Evolutionary conservation across 495 filamentous ascomycete species (phyloP).

Genomic region (Penicillium antarcticum): DNA sequence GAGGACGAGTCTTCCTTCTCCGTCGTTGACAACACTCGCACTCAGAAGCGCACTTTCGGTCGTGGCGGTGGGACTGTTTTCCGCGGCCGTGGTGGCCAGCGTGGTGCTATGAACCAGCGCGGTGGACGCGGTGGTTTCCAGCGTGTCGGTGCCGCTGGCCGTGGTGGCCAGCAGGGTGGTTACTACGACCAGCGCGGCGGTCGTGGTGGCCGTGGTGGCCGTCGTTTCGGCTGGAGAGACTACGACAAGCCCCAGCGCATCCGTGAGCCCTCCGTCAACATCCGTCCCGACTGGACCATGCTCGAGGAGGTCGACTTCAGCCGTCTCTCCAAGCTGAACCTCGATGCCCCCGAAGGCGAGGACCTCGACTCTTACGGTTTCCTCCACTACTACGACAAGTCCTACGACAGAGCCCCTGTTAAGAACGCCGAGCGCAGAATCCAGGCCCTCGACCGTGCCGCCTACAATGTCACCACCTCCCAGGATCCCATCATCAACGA

Average conservation of each 20-base stretch:
- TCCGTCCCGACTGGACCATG: conserved; percentile 92
- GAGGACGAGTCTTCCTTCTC: conserved; percentile 98
- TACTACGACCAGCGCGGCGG: conserved; percentile 57
- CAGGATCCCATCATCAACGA: conserved; percentile 96
- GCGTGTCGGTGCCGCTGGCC: conserved; percentile 62
- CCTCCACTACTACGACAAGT: conserved; percentile 94
- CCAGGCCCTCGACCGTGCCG: conserved; percentile 82
- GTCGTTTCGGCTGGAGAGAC: conserved; percentile 97
- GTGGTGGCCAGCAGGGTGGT: conserved; percentile 59
- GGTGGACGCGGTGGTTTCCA: conserved; percentile 62
- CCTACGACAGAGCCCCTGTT: conserved; percentile 87
- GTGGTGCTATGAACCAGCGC: conserved; percentile 49
- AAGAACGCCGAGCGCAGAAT: conserved; percentile 85
- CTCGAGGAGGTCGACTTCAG: conserved; percentile 98
- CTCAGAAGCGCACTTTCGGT: conserved; percentile 83
- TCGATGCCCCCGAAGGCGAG: conserved; percentile 91
- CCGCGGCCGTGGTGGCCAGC: conserved; percentile 72
- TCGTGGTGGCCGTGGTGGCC: conserved; percentile 57
- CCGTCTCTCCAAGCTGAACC: conserved; percentile 88
- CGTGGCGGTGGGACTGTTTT: conserved; percentile 83
- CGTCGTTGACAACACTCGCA: conserved; percentile 90
- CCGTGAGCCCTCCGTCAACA: conserved; percentile 89
- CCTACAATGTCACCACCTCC: conserved; percentile 96
- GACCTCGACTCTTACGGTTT: conserved; percentile 95
- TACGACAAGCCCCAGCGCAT: conserved; percentile 97